Conservation (phyloP, 352 stramenopile genomes). For the Lagenidium giganteum region DNA sequence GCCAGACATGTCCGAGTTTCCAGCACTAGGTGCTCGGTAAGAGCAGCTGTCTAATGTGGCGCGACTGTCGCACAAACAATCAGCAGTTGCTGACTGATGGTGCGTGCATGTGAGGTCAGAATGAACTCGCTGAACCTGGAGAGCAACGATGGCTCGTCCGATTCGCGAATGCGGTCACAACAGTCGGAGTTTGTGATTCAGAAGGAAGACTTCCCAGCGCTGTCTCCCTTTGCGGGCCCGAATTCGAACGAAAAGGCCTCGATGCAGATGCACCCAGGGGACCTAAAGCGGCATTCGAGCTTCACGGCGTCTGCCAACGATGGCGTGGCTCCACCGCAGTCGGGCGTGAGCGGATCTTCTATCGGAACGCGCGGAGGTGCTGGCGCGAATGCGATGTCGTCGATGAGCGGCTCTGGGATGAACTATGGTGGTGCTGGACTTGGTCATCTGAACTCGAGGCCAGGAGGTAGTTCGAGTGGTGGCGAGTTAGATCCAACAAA, state of each 20-base stretch:
- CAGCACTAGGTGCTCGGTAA: constrained; percentile 62
- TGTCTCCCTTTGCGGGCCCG: constrained; percentile 57
- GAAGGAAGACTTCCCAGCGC: constrained; percentile 81
- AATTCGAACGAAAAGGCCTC: constrained; percentile 46
- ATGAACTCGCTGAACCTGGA: constrained; percentile 61
- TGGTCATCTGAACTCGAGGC: constrained; percentile 39
- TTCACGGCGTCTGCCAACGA: constrained; percentile 67
- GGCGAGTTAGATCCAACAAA: constrained; percentile 63
- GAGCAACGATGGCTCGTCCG: constrained; percentile 17
- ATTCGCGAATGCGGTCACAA: constrained; percentile 33
- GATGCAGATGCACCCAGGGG: constrained; percentile 25
- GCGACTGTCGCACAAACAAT: too few species aligned
- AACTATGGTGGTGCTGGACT: too few species aligned
- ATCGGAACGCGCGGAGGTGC: constrained; percentile 42
- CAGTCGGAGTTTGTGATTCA: constrained; percentile 83
- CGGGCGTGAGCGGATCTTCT: constrained; percentile 34
- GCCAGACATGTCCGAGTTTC: constrained; percentile 84
- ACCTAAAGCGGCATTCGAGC: constrained; percentile 64
- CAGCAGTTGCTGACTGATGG: too few species aligned
- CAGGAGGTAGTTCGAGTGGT: too few species aligned
- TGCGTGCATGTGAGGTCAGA: constrained; percentile 16
- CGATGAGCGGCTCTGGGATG: too few species aligned
- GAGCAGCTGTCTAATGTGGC: too few species aligned
- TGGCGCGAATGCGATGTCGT: constrained; percentile 4
- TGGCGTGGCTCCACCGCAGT: constrained; percentile 42